phyloP scores from a whole-genome alignment of 805 yeast species.

The Clavispora santaluciae region DNA sequence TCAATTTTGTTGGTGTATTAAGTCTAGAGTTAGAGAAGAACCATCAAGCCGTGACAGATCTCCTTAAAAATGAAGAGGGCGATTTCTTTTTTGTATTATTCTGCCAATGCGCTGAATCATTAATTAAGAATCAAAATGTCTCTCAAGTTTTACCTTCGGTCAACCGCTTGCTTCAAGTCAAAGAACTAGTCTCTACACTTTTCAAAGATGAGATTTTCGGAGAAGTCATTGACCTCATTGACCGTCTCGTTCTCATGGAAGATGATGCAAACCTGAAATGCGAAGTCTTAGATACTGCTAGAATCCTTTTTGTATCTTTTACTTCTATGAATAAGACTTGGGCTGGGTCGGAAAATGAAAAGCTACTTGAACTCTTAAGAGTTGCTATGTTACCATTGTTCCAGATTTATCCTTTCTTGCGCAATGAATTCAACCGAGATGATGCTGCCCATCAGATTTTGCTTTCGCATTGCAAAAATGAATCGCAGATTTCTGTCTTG shows the following conservation, averaged over 20 bases:
- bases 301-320: conserved; percentile 26
- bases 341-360: conserved; percentile 18
- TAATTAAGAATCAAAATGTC: conserved; percentile 47
- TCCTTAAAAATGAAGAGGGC: conserved; percentile 52
- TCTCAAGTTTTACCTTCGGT: conserved; percentile 45
- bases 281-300: conserved; percentile 38
- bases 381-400: conserved; percentile 62
- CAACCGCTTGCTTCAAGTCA: conserved; percentile 49
- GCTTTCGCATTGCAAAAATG: conserved; percentile 27
- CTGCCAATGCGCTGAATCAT: conserved; percentile 77
- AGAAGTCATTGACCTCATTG: conserved; percentile 73
- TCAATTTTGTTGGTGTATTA: conserved; percentile 70
- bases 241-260: conserved; percentile 61
- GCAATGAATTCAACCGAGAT: conserved; percentile 37
- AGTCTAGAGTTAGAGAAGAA: conserved; percentile 58
- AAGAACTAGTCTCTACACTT: conserved; percentile 52
- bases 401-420: conserved; percentile 54
- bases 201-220: conserved; percentile 65
- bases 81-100: conserved; percentile 74
- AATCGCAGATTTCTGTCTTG: conserved; percentile 38
- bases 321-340: conserved; percentile 23
- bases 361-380: conserved; percentile 75
- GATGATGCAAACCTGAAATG: conserved; percentile 57
- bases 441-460: conserved; percentile 21
- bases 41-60: conserved; percentile 37